Evolutionary conservation across 306 rosid genomes (phyloP).

Genomic region (Argentina anserina): DNA sequence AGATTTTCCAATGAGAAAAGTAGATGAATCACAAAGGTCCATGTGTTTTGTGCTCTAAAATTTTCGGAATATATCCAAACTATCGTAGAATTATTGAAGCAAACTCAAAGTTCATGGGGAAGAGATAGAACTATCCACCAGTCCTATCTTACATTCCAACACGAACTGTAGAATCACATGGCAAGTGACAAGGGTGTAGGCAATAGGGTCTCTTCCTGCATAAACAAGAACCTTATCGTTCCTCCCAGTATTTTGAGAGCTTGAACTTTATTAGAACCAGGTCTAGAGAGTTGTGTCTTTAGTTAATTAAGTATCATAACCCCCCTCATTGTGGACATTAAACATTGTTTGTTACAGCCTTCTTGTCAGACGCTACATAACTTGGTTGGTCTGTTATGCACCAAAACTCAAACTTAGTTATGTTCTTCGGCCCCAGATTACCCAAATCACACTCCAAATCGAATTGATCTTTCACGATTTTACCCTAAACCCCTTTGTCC

Average conservation of each 20-base stretch:
- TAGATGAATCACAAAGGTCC: no score
- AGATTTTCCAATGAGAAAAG: no score
- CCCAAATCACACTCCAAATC: background rate
- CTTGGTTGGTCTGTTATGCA: background rate
- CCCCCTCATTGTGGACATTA: background rate
- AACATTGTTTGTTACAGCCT: background rate
- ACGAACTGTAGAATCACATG: background rate
- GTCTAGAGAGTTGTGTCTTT: background rate
- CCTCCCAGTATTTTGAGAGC: background rate
- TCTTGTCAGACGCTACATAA: background rate
- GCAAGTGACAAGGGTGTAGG: background rate
- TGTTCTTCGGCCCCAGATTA: background rate
- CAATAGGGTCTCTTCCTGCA: background rate
- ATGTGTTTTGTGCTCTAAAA: no score
- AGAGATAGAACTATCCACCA: background rate
- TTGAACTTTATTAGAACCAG: background rate
- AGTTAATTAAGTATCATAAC: background rate
- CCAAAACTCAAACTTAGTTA: background rate
- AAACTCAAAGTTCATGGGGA: no score
- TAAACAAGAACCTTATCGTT: background rate
- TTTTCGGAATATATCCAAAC: no score
- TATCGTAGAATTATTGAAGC: no score
- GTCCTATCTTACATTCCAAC: background rate
- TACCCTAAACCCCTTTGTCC: background rate
- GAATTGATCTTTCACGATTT: background rate